Evolutionary conservation across 257 asterid species (phyloP), one percentile per base, ranked within the genome.

Genomic region (Cynanchum wilfordii): DNA sequence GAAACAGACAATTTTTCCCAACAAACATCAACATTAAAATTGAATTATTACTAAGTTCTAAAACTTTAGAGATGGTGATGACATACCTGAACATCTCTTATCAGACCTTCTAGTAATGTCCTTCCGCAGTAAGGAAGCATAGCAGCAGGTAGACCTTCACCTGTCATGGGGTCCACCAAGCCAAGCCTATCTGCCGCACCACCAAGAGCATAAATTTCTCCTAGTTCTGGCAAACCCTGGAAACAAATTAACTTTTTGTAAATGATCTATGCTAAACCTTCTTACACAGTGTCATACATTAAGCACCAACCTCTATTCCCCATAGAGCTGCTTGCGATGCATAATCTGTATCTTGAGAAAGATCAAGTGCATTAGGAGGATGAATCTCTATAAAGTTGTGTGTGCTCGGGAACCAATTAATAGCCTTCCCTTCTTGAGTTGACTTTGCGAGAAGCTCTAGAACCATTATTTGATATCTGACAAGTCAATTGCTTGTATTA

Each of bases 111-210:
- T 86, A 95, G 81, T 78, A 95, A 85, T 63, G 95, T 92, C 76
- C 95, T 84, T 78, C 99, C 99, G 82, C 96, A 89, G 81, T 83
- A 95, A 68, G 99, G 97, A 86, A 95, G 97, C 99, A 95, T 89
- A 25, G 99, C 99, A 75, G 99, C 99, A 64, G 99, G 99, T 81
- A 95, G 95, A 70, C 96, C 88, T 89, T 95, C 97, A 63, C 98
- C 96, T 22, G 98, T 86, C 75, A 81, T 81, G 33, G 92, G 83
- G 81, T 95, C 97, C 68, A 92, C 96, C 79, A 95, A 87, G 78
- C 95, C 97, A 79, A 95, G 96, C 88, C 99, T 86, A 79, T 95
- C 99, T 5, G 95, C 99, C 0, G 99, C 87, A 81, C 99, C 99
- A 76, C 99, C 99, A 45, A 95, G 88, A 75, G 99, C 98, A 84